phyloP scores from a whole-genome alignment of 495 filamentous ascomycete species.

The Penicillium egyptiacum region DNA sequence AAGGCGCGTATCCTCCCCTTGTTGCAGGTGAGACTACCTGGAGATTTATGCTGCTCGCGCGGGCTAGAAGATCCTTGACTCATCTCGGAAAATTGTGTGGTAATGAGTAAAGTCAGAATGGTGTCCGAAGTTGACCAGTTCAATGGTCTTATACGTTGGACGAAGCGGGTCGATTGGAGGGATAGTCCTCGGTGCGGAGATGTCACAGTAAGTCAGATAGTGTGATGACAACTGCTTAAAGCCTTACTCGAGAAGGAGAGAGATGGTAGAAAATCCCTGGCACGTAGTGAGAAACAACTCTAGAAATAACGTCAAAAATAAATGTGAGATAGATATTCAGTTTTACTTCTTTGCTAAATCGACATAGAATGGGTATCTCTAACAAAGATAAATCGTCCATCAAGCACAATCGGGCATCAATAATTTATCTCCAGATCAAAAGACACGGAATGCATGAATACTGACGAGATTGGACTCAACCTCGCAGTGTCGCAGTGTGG shows the following conservation, averaged over 20 bases:
- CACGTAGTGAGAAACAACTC: not conserved
- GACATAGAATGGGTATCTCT: slow-evolving; percentile 5
- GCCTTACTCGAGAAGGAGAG: not conserved
- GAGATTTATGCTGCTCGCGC: not conserved
- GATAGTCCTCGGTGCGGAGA: not conserved
- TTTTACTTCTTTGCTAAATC: not conserved
- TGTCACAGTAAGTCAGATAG: not conserved
- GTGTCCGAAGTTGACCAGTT: not conserved
- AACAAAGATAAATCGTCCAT: not conserved
- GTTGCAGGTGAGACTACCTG: not conserved
- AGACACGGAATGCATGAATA: not conserved
- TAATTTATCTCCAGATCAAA: not conserved
- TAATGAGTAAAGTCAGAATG: not conserved
- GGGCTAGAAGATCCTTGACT: not conserved
- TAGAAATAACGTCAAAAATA: not conserved
- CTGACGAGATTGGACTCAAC: not conserved
- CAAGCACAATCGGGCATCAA: not conserved
- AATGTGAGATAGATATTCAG: not conserved
- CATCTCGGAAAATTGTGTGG: not conserved
- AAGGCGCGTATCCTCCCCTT: not conserved
- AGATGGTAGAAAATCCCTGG: not conserved
- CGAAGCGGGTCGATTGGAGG: not conserved
- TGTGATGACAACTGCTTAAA: not conserved
- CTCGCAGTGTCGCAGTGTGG: not conserved
- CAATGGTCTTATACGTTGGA: not conserved